Percentiles rank a stretch among this genome's conserved stretches.
Conservation (phyloP, 305 asterid genomes). For the Fraxinus greggii region DNA sequence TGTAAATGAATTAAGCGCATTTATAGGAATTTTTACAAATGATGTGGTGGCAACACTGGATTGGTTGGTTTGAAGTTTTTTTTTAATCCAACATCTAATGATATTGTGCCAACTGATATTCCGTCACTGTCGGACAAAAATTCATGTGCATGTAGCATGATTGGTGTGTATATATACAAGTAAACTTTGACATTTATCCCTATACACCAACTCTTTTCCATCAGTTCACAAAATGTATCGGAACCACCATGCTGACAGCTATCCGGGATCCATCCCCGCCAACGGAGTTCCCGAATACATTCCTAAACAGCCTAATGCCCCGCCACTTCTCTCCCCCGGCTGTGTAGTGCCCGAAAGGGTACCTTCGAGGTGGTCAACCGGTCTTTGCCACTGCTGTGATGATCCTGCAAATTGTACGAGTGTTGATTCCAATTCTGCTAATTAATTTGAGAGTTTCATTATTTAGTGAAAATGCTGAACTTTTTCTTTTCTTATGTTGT, state of each 20-base stretch:
- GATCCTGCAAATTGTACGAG: slow-evolving; percentile 27
- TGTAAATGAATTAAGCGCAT: not conserved
- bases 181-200: not conserved
- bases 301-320: slow-evolving; percentile 10
- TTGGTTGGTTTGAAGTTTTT: no score
- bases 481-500: not conserved
- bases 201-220: not conserved
- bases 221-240: not conserved
- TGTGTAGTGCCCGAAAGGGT: slow-evolving; percentile 2
- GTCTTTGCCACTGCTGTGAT: slow-evolving; percentile 30
- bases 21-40: not conserved
- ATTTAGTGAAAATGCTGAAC: not conserved
- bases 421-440: not conserved
- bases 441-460: not conserved
- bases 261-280: not conserved
- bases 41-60: not conserved
- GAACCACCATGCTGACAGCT: not conserved
- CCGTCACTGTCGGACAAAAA: no score
- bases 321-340: not conserved
- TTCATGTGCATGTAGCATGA: no score
- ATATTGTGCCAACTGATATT: no score
- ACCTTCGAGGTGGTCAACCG: slow-evolving; percentile 21
- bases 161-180: not conserved
- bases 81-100: no score
- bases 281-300: not conserved